phyloP scores from a whole-genome alignment of 2,329 filamentous ascomycete genomes.

The Bisporella sp. region DNA sequence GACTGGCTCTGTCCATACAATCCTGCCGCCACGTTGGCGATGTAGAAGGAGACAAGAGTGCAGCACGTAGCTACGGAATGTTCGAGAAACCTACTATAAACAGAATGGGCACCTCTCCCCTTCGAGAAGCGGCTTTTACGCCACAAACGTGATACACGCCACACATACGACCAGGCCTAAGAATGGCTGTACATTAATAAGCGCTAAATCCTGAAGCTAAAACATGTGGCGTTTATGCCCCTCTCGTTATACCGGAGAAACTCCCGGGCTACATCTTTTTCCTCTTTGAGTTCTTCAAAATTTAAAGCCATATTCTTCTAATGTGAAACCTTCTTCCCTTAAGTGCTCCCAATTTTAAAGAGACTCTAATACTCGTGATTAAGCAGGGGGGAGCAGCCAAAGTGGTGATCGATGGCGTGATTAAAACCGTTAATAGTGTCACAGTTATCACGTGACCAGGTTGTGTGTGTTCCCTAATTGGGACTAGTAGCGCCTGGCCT shows the following conservation, averaged over 20 bases:
- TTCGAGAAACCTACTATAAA: background rate
- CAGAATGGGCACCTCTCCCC: too few relatives aligned
- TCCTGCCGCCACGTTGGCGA: background rate
- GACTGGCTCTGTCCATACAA: slow-evolving; percentile 1
- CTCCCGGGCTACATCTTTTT: background rate
- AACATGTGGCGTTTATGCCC: background rate
- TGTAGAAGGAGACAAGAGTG: background rate
- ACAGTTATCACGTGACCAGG: too few relatives aligned
- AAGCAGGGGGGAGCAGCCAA: too few relatives aligned
- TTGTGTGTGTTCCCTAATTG: too few relatives aligned
- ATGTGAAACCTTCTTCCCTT: background rate
- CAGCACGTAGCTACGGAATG: background rate
- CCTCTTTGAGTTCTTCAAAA: background rate
- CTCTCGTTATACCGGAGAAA: background rate
- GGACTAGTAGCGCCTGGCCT: too few relatives aligned
- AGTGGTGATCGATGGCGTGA: too few relatives aligned
- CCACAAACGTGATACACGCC: too few relatives aligned
- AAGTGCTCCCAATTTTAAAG: background rate
- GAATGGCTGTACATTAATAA: background rate
- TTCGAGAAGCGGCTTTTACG: too few relatives aligned
- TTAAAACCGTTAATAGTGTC: too few relatives aligned
- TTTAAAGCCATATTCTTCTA: background rate
- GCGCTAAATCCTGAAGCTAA: slow-evolving; percentile 1
- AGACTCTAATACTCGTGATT: too few relatives aligned
- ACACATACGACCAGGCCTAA: too few relatives aligned